phyloP scores from a whole-genome alignment of 2,329 filamentous ascomycete genomes.

The Alternaria atra region DNA sequence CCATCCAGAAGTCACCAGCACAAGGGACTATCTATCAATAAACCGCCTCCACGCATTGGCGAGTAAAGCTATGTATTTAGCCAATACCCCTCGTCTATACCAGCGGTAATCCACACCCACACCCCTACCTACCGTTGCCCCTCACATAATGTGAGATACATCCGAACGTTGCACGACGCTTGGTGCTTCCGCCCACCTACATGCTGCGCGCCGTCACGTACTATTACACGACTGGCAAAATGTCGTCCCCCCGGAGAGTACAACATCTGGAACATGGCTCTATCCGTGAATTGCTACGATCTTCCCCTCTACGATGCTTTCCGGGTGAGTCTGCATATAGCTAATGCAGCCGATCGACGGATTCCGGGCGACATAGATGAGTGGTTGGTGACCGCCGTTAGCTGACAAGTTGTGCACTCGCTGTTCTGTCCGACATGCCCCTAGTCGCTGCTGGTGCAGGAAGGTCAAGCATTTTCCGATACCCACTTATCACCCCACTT shows the following conservation, averaged over 20 bases:
- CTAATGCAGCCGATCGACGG: slow-evolving; percentile 42
- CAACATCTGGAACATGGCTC: slow-evolving; percentile 31
- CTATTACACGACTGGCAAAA: not conserved
- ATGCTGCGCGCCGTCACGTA: slow-evolving; percentile 22
- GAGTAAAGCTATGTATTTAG: slow-evolving; percentile 17
- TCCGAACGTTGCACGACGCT: slow-evolving; percentile 36
- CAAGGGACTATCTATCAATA: slow-evolving; percentile 15
- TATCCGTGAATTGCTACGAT: slow-evolving; percentile 14
- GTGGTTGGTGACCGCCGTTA: slow-evolving; percentile 24
- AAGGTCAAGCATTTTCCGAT: slow-evolving; percentile 18
- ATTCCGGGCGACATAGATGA: slow-evolving; percentile 22
- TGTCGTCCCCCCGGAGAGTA: not conserved
- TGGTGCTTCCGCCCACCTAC: slow-evolving; percentile 35
- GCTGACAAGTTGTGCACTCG: slow-evolving; percentile 31
- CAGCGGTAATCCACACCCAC: slow-evolving; percentile 15
- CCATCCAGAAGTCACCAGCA: slow-evolving; percentile 4
- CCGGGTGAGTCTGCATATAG: slow-evolving; percentile 34
- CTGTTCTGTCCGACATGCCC: slow-evolving; percentile 15
- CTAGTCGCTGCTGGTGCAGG: slow-evolving; percentile 7
- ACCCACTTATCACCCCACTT: slow-evolving; percentile 10
- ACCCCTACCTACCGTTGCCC: slow-evolving; percentile 13
- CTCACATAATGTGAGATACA: slow-evolving; percentile 19
- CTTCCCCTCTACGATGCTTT: slow-evolving; percentile 29
- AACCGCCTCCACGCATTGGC: slow-evolving; percentile 1
- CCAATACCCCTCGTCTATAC: slow-evolving; percentile 16